Conservation (phyloP, 805 yeast genomes). For the Yarrowia bubula region DNA sequence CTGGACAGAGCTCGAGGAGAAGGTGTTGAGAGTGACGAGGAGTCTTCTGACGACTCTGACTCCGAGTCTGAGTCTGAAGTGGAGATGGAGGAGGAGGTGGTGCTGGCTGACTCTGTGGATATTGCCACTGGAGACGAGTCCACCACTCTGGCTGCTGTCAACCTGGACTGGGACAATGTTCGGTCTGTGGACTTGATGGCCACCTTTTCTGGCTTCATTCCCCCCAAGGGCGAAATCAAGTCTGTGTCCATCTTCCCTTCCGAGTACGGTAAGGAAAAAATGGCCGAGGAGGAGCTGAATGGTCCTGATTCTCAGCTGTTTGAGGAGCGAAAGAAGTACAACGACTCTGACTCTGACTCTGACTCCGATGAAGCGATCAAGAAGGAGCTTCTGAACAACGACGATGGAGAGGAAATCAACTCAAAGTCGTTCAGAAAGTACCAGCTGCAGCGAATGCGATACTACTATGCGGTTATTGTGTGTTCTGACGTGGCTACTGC, state of each 20-base stretch:
- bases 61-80: conserved; percentile 29
- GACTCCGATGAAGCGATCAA: conserved; percentile 54
- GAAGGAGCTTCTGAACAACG: conserved; percentile 73
- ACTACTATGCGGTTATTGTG: conserved; percentile 84
- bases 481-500: conserved; percentile 78
- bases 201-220: conserved; percentile 73
- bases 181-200: conserved; percentile 84
- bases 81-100: conserved; percentile 29
- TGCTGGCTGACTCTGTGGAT: conserved; percentile 39
- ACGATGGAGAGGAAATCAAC: conserved; percentile 83
- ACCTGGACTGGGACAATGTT: conserved; percentile 97
- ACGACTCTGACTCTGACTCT: conserved; percentile 37
- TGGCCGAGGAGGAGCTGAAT: conserved; percentile 83
- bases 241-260: conserved; percentile 79
- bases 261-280: conserved; percentile 87
- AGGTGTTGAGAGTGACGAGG: conserved; percentile 34
- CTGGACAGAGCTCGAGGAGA: conserved; percentile 43
- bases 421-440: conserved; percentile 80
- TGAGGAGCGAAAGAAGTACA: conserved; percentile 44
- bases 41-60: conserved; percentile 28
- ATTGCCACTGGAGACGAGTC: conserved; percentile 91
- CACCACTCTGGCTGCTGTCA: conserved; percentile 80
- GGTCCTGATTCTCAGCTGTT: conserved; percentile 92
- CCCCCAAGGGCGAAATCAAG: conserved; percentile 64
- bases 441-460: conserved; percentile 88